Base-by-base conservation (phyloP, 2,329 filamentous ascomycete species). In the Ophidiomyces ophidiicola region DNA sequence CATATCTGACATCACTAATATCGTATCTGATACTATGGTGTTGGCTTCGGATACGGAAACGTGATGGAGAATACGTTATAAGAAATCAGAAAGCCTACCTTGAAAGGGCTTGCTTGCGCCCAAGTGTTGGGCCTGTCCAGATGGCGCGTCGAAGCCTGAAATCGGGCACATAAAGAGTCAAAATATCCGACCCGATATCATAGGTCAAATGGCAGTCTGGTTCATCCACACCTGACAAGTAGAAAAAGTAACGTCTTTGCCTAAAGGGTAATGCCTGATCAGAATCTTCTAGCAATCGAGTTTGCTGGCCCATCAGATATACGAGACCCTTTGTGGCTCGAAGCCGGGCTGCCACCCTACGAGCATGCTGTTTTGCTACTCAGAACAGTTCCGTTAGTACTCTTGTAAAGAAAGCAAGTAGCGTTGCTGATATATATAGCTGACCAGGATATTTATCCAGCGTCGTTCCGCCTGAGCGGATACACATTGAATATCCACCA, bases 121-220 rank as follows among this genome's bases (percentile, higher is more conserved):
- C 56, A 6, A 64, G 45, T 4, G 61, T 62, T 8, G 60, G 60
- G 1, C 61, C 61, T 54, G 59, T 62, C 59, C 59, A 64, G 37
- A 64, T 58, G 15, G 59, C 58, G 24, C 53, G 55, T 38, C 52
- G 58, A n/a, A 63, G 73, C 47, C 81, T 73, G 46, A 78, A 73
- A 49, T 74, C 72, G 2, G 82, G 81, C 33, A 88, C 76, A 71
- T 80, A 90, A 19, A 88, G 71, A 4, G 71, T 74, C 41, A 90
- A 70, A 15, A 64, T 61, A 54, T 87, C 80, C 7, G 62, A 61
- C 21, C 58, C 56, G 44, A 76, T 68, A 51, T 76, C 66, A 53
- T 78, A 78, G 2, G 68, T 72, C 28, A 77, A 49, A 41, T 67
- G 60, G 48, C 70, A 76, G 47, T 72, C 68, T 1, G 71, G 57